Evolutionary conservation across 2,329 filamentous ascomycete genomes (phyloP), one percentile per base, ranked within the genome.

Genomic region (Cercospora canescens): DNA sequence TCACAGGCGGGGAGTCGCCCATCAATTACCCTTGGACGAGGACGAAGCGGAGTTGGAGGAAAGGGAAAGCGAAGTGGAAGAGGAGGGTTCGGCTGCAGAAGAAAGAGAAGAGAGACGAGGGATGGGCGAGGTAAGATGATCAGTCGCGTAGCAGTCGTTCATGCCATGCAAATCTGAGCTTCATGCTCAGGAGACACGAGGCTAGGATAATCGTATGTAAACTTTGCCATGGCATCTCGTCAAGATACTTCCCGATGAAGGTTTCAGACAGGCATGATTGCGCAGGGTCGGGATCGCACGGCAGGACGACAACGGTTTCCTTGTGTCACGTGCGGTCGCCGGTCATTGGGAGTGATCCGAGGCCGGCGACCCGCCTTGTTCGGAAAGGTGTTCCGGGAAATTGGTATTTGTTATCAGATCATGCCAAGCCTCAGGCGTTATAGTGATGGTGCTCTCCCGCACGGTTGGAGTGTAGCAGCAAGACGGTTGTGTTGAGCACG

Each of bases 1-100:
- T 85, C 69, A 81, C 81, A 0, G 73, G 74, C 6, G 83, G 82
- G 0, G 83, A 85, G 70, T 81, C 79, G 50, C 84, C 83, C 0
- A 79, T 85, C 18, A 85, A 85, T 69, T 85, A 85, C 70, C 81
- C 73, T 24, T 70, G 81, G 16, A 68, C 69, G 18, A 67, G 72
- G 11, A 74, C 72, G 45, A 72, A 72, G 62, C 64, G 72, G 32
- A 70, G 70, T 41, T 67, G 58, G n/a, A 67, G 62, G 35, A 74
- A 74, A 50, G 69, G 69, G 5, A 72, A 69, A 56, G 66, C 65
- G 58, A 74, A 73, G 67, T 74, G 71, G 72, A 63, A 58, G 54
- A 69, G 64, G 63, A 69, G 69, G 50, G n/a, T 70, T 11, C 63
- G 12, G 32, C 35, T 71, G 37, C 62, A 37, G 4, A 67, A 65